Base-by-base conservation (phyloP, 1,284 basidiomycete genomes). In the Irpex lacteus region DNA sequence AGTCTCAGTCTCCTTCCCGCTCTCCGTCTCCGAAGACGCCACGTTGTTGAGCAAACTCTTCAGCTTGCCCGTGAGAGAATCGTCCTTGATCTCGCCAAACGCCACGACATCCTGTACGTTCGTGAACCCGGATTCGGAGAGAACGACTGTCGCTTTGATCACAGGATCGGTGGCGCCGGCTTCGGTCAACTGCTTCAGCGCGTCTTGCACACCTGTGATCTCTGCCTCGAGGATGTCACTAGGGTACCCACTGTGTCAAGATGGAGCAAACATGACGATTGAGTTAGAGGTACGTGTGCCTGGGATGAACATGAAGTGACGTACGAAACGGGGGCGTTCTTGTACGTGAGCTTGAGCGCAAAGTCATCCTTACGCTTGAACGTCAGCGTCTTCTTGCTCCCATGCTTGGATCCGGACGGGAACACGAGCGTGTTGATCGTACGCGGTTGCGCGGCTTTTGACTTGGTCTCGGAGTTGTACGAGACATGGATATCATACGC, bases 101-200 rank as follows among this genome's bases (percentile, higher is more conserved):
- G 87, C 90, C 47, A 94, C 74, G 1, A 90, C 89, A 50, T 94
- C 90, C 26, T 87, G 85, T 21, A 95, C 88, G 3, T 89, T 87
- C 6, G 94, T 78, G 69, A 97, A 89, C 7, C 94, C 95, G 60
- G 92, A 93, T 62, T 94, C 90, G 55, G 93, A 94, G 44, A 96
- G 80, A 21, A 86, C 80, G 60, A 97, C 77, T 0, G 92, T 94
- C 4, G 94, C 88, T 75, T 93, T 94, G 67, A 97, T 83, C 5
- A 94, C 85, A 4, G 85, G 91, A 70, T 90, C 89, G 37, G 82
- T 76, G 26, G 87, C 89, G 21, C 88, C 91, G 3, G 81, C 81
- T 60, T 90, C 89, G 7, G 90, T 93, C 60, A 95, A 78, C 70
- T 94, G 95, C 18, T 77, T 82, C 21, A 92, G 77, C 4, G 92